These are phyloP conservation scores for Phaffia rhodozyma DNA, from an alignment of 1,284 basidiomycete species.

Conservation along the genomic window DNA sequence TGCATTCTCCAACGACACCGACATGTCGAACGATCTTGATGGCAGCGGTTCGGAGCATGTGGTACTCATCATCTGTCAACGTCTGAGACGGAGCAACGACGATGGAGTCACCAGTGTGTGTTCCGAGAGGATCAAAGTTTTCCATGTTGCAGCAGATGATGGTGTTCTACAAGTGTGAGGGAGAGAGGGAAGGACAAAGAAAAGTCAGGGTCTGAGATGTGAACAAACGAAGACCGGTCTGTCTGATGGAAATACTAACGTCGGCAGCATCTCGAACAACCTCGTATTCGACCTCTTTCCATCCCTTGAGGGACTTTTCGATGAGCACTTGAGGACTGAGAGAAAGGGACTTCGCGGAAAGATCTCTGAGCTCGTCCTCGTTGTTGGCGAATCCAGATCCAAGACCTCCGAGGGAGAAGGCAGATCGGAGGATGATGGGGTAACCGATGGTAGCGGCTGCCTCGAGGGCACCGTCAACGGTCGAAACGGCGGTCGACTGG, in stretches of 20 bases:
- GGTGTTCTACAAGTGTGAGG: constrained; percentile 51
- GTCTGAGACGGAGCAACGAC: constrained; percentile 98
- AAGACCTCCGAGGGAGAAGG: constrained; percentile 95
- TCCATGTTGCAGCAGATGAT: constrained; percentile 95
- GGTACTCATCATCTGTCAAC: constrained; percentile 92
- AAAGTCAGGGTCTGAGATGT: neutral
- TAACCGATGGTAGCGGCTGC: constrained; percentile 90
- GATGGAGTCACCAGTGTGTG: constrained; percentile 99
- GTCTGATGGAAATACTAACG: constrained; percentile 40
- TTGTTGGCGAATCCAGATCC: constrained; percentile 97
- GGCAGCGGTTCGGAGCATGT: constrained; percentile 96
- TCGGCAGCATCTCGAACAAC: constrained; percentile 96
- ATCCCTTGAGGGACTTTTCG: constrained; percentile 97
- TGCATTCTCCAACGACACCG: constrained; percentile 88
- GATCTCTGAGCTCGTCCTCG: constrained; percentile 85
- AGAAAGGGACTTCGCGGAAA: constrained; percentile 81
- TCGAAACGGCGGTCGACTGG: constrained; percentile 93
- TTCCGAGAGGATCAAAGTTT: constrained; percentile 98
- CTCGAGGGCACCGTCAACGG: constrained; percentile 77
- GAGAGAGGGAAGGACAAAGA: constrained; percentile 3
- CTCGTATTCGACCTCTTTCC: constrained; percentile 99
- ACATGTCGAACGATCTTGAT: constrained; percentile 96
- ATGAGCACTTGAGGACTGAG: constrained; percentile 93
- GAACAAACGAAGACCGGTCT: neutral
- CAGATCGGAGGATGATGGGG: constrained; percentile 94